Percentiles rank a stretch among this genome's conserved stretches.
These are phyloP conservation scores for Camelina hispida DNA, from an alignment of 345 rosid genomes.

Conservation along the genomic window DNA sequence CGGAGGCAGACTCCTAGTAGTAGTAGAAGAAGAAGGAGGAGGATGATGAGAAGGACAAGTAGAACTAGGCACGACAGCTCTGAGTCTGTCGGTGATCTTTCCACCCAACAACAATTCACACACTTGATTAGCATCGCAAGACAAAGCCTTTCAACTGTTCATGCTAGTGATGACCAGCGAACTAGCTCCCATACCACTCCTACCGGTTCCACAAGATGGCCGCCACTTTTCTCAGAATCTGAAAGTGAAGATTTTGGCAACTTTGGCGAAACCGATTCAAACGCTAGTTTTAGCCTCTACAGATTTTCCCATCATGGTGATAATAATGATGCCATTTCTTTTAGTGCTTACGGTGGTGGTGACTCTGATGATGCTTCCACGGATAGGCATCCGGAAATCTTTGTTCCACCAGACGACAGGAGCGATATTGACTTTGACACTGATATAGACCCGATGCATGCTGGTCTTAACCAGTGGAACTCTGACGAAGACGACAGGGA, in stretches of 20 bases:
- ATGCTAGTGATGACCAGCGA: constrained; percentile 37
- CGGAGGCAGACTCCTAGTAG: constrained; percentile 42
- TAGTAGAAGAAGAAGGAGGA: constrained; percentile 34
- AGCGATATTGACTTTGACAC: constrained; percentile 70
- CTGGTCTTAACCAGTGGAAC: constrained; percentile 77
- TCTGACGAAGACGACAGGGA: constrained; percentile 70
- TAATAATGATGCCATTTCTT: constrained; percentile 67
- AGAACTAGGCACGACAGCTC: constrained; percentile 62
- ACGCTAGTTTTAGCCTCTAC: constrained; percentile 57
- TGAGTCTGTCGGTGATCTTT: constrained; percentile 62
- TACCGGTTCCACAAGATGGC: constrained; percentile 72
- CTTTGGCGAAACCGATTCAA: constrained; percentile 69
- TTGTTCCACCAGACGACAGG: constrained; percentile 53
- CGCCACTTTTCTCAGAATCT: constrained; percentile 69
- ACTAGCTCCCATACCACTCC: constrained; percentile 63
- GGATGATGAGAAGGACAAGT: constrained; percentile 52
- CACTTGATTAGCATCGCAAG: constrained; percentile 58
- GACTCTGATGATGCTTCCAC: constrained; percentile 88
- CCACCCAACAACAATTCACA: constrained; percentile 63
- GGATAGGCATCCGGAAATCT: constrained; percentile 60
- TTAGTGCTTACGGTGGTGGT: constrained; percentile 70
- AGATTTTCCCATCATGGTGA: constrained; percentile 60
- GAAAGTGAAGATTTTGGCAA: constrained; percentile 77
- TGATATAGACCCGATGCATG: constrained; percentile 96
- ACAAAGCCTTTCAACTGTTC: constrained; percentile 55